Conservation (phyloP, 371 early-diverging fungal genomes). For the Mortierella sp. region DNA sequence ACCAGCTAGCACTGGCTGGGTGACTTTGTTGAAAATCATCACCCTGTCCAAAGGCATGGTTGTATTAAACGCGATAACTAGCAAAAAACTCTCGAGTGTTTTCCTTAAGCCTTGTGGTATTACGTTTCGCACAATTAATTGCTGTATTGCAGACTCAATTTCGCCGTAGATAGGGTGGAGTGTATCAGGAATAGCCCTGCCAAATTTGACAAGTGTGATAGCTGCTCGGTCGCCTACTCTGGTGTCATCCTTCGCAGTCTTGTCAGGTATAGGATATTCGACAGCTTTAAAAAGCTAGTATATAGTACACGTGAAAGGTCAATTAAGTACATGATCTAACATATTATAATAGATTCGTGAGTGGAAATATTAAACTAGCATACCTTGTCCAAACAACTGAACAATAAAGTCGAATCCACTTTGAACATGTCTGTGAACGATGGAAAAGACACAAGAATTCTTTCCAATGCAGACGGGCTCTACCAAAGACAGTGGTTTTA, state of each 20-base stretch:
- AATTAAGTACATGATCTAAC: no score
- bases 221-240: slow-evolving; percentile 60
- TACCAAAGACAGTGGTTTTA: neutral
- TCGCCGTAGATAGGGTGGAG: slow-evolving; percentile 53
- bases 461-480: slow-evolving; percentile 27
- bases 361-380: neutral
- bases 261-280: slow-evolving; percentile 23
- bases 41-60: slow-evolving; percentile 14
- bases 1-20: slow-evolving; percentile 25
- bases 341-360: neutral
- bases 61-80: slow-evolving; percentile 57
- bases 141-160: slow-evolving; percentile 44
- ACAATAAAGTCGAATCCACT: slow-evolving; percentile 38
- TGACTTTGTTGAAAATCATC: slow-evolving; percentile 38
- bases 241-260: slow-evolving; percentile 7
- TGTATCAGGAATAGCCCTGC: slow-evolving; percentile 61
- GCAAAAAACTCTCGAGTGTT: slow-evolving; percentile 57
- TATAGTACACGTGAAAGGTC: no score
- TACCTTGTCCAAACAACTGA: slow-evolving; percentile 61
- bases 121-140: slow-evolving; percentile 25
- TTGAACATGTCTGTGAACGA: slow-evolving; percentile 51
- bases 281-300: slow-evolving; percentile 43
- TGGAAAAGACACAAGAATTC: slow-evolving; percentile 28
- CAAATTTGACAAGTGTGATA: slow-evolving; percentile 60
- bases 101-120: slow-evolving; percentile 49